Percentiles rank a stretch among this genome's conserved stretches.
Evolutionary conservation across 768 basidiomycete genomes (phyloP).

Genomic region (Dioszegia hungarica): DNA sequence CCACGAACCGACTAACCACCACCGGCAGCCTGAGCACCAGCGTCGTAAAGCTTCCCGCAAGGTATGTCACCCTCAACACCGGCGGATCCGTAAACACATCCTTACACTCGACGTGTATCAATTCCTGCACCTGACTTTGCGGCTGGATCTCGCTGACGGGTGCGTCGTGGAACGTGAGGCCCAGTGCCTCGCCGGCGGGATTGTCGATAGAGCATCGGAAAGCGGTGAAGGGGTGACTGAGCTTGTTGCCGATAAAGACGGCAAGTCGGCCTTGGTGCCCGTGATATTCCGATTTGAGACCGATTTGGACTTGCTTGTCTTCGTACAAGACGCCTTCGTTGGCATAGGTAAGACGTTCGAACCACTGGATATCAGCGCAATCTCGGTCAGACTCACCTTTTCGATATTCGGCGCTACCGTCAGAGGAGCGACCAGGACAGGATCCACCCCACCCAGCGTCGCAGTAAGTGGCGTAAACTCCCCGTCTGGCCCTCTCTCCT

Average conservation of each 20-base stretch:
- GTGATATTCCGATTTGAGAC: slow-evolving; percentile 93
- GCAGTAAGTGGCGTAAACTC: slow-evolving; percentile 9
- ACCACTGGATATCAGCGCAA: slow-evolving; percentile 56
- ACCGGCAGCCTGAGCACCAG: slow-evolving; percentile 81
- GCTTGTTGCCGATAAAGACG: slow-evolving; percentile 93
- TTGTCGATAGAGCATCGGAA: slow-evolving; percentile 76
- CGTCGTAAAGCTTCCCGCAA: slow-evolving; percentile 58
- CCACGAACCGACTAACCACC: slow-evolving; percentile 84
- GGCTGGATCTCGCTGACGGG: slow-evolving; percentile 75
- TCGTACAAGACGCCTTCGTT: slow-evolving; percentile 90
- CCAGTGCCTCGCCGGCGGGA: slow-evolving; percentile 68
- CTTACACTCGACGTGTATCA: slow-evolving; percentile 92
- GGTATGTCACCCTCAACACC: slow-evolving; percentile 77
- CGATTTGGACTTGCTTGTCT: slow-evolving; percentile 90
- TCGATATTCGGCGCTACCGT: slow-evolving; percentile 64
- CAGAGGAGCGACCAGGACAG: slow-evolving; percentile 54
- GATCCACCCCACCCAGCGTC: slow-evolving; percentile 35
- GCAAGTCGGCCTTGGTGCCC: slow-evolving; percentile 89
- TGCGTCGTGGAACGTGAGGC: slow-evolving; percentile 82
- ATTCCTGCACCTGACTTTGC: slow-evolving; percentile 83
- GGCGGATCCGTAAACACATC: slow-evolving; percentile 65
- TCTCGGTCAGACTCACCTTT: slow-evolving; percentile 49
- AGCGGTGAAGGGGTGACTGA: slow-evolving; percentile 77
- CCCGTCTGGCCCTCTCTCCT: slow-evolving; percentile 9
- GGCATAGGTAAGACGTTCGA: slow-evolving; percentile 71